A percentile compares a stretch with the other conserved stretches of the same genome.
These are phyloP conservation scores for Verticillium dahliae DNA, from an alignment of 2,329 filamentous ascomycete species.

Conservation along the genomic window DNA sequence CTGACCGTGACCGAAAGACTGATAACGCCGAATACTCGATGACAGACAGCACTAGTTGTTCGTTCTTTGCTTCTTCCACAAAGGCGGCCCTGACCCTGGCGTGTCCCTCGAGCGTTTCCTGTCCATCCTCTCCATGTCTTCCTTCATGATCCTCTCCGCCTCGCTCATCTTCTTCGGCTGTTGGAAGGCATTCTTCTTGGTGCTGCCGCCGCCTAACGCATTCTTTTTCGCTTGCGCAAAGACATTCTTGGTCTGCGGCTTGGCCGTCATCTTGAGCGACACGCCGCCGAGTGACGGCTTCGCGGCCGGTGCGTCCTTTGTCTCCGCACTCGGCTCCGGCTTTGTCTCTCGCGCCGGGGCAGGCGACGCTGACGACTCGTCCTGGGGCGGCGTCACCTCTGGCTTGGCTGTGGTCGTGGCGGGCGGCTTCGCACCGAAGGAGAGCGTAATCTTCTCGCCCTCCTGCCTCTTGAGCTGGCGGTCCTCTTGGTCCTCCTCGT, in stretches of 20 bases:
- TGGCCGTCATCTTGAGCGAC: constrained; percentile 60
- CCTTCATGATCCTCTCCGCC: constrained; percentile 82
- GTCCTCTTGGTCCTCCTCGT: constrained; percentile 33
- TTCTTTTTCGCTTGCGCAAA: constrained; percentile 66
- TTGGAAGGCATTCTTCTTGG: constrained; percentile 49
- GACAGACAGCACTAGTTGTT: background rate
- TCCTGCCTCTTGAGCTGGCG: constrained; percentile 53
- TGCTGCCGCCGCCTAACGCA: constrained; percentile 48
- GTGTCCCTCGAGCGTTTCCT: constrained; percentile 53
- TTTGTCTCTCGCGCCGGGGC: constrained; percentile 1
- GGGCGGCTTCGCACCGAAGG: constrained; percentile 47
- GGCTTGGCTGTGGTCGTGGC: constrained; percentile 10
- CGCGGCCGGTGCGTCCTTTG: constrained; percentile 7
- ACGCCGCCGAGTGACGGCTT: constrained; percentile 26
- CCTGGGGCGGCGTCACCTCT: constrained; percentile 11
- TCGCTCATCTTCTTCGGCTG: constrained; percentile 81
- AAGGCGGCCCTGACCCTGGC: constrained; percentile 33
- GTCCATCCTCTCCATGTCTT: constrained; percentile 71
- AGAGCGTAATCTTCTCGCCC: constrained; percentile 70
- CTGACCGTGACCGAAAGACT: background rate
- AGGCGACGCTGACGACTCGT: constrained; percentile 13
- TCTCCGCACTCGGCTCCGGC: constrained; percentile 6
- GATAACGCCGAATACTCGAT: background rate
- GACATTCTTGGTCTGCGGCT: constrained; percentile 69
- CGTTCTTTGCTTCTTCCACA: constrained; percentile 46